phyloP scores from a whole-genome alignment of 2,329 filamentous ascomycete species.

The Stachybotrys echinatus region DNA sequence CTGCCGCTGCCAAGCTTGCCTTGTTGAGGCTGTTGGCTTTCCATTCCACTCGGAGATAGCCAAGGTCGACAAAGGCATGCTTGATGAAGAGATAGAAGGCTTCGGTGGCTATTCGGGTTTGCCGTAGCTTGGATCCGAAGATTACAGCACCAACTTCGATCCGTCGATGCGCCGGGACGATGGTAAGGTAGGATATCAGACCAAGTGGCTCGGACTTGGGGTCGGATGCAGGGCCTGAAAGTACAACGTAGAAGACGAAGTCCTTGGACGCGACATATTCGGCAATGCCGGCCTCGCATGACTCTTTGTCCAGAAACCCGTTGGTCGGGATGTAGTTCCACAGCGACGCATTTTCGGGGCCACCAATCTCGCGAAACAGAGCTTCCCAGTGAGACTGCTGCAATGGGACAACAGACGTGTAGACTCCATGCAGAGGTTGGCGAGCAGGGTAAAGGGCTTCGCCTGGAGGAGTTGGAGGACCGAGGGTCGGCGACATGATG shows the following conservation, averaged over 20 bases:
- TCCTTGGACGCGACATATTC: constrained; percentile 17
- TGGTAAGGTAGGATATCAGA: constrained; percentile 37
- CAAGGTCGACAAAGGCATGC: constrained; percentile 46
- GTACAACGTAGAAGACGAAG: constrained; percentile 38
- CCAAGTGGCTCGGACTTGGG: constrained; percentile 31
- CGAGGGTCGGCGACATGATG: neutral
- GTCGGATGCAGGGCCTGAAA: constrained; percentile 22
- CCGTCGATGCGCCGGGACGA: constrained; percentile 39
- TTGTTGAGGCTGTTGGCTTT: constrained; percentile 55
- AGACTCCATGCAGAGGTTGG: constrained; percentile 18
- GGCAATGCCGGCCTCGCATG: neutral
- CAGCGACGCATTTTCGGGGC: constrained; percentile 19
- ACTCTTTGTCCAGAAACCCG: neutral
- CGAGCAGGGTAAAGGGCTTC: neutral
- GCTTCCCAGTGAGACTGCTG: constrained; percentile 16
- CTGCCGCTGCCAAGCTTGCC: constrained; percentile 47
- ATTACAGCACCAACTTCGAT: constrained; percentile 55
- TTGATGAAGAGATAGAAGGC: constrained; percentile 49
- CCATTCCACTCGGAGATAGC: constrained; percentile 57
- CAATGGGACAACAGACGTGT: constrained; percentile 24
- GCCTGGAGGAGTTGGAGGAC: neutral
- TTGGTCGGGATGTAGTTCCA: constrained; percentile 26
- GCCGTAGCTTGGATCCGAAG: constrained; percentile 43
- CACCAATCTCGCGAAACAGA: constrained; percentile 25
- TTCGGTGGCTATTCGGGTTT: constrained; percentile 52